These are phyloP conservation scores for Fonsecaea pedrosoi DNA, from an alignment of 2,329 filamentous ascomycete species.

Conservation along the genomic window DNA sequence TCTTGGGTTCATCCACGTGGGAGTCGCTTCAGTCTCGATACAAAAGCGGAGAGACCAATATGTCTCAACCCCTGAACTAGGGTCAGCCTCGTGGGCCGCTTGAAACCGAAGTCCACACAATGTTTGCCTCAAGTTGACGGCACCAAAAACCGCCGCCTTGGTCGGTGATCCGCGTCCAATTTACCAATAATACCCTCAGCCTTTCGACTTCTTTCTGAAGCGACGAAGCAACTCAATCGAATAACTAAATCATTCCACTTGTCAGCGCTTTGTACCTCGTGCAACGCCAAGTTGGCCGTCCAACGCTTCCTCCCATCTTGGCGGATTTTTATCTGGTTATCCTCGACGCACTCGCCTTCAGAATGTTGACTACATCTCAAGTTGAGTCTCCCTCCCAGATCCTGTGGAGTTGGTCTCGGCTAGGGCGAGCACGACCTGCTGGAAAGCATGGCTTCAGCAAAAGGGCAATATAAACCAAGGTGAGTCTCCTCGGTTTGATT, in stretches of 20 bases:
- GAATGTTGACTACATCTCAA: conserved; percentile 22
- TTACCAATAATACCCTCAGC: conserved; percentile 10
- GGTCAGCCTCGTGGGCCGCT: conserved; percentile 12
- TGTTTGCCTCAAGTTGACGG: conserved; percentile 25
- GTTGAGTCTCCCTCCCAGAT: background rate
- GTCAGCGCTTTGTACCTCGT: conserved; percentile 12
- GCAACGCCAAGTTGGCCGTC: conserved; percentile 18
- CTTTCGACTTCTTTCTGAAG: conserved; percentile 4
- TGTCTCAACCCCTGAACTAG: conserved; percentile 19
- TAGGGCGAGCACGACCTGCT: background rate
- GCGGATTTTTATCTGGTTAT: conserved; percentile 25
- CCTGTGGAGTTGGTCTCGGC: conserved; percentile 5
- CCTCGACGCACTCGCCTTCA: conserved; percentile 34
- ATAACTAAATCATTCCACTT: conserved; percentile 20
- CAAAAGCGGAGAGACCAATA: conserved; percentile 1
- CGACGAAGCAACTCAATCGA: conserved; percentile 10
- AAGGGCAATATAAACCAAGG: conserved; percentile 22
- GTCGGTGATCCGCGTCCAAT: conserved; percentile 17
- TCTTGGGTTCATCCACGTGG: conserved; percentile 20
- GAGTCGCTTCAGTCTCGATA: conserved; percentile 8
- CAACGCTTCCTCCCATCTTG: conserved; percentile 6
- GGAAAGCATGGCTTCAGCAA: background rate
- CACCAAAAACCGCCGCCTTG: conserved; percentile 17
- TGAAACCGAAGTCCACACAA: conserved; percentile 30
- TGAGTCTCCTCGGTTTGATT: background rate